Percentiles rank a stretch among this genome's conserved stretches.
These are phyloP conservation scores for Ceratocystis colombiana DNA, from an alignment of 2,329 filamentous ascomycete genomes.

Conservation along the genomic window DNA sequence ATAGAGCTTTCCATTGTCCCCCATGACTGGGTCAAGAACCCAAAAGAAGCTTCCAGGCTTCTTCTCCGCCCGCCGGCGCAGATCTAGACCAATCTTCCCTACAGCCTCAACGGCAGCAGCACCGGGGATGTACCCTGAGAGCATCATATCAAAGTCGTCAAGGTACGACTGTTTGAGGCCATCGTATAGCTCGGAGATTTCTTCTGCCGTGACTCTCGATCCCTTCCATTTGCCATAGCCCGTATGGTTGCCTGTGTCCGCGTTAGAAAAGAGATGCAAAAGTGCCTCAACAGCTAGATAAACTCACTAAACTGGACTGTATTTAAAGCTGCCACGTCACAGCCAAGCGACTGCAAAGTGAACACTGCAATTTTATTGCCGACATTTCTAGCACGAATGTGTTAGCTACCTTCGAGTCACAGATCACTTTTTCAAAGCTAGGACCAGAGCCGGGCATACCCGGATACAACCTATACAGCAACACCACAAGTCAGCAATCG, in stretches of 20 bases:
- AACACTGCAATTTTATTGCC: conserved; percentile 96
- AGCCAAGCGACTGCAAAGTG: conserved; percentile 85
- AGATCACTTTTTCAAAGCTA: background rate
- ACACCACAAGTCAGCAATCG: conserved; percentile 15
- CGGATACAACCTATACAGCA: conserved; percentile 37
- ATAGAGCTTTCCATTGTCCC: conserved; percentile 85
- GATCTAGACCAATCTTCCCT: conserved; percentile 70
- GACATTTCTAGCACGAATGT: conserved; percentile 54
- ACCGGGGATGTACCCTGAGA: conserved; percentile 89
- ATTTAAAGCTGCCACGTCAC: conserved; percentile 87
- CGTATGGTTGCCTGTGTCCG: conserved; percentile 74
- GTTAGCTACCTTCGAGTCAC: background rate
- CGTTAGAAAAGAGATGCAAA: background rate
- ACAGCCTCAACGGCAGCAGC: conserved; percentile 75
- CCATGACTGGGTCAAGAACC: conserved; percentile 97
- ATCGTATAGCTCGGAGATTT: conserved; percentile 74
- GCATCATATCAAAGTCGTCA: conserved; percentile 83
- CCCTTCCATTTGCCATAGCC: conserved; percentile 85
- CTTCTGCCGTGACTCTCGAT: conserved; percentile 65
- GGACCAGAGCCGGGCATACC: conserved; percentile 30
- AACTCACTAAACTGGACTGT: conserved; percentile 91
- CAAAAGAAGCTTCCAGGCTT: conserved; percentile 79
- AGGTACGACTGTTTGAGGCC: conserved; percentile 76
- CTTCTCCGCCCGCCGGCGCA: conserved; percentile 54
- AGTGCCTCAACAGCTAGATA: background rate